phyloP scores from a whole-genome alignment of 495 filamentous ascomycete species.

The Aspergillus cavernicola region DNA sequence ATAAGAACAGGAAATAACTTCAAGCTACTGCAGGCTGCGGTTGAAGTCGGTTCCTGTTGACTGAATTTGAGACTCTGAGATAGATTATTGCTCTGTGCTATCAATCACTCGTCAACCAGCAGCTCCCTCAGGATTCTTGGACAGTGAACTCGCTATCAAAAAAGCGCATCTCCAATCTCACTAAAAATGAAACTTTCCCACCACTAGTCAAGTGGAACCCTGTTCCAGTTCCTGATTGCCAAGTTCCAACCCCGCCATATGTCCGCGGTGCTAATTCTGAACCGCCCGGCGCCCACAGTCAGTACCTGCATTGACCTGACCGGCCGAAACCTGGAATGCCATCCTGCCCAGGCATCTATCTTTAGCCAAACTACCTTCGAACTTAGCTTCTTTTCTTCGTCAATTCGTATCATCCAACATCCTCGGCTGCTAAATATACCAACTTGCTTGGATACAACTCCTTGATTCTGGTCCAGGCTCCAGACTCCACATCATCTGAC shows the following conservation, averaged over 20 bases:
- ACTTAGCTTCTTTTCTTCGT: no score
- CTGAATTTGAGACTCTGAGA: not conserved
- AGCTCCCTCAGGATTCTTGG: no score
- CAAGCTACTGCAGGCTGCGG: not conserved
- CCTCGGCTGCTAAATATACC: no score
- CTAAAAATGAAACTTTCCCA: constrained; percentile 1
- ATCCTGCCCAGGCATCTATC: not conserved
- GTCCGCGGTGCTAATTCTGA: not conserved
- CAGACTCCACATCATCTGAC: not conserved
- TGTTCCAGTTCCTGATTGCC: constrained; percentile 8
- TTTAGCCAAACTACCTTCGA: not conserved
- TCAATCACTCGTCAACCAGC: no score
- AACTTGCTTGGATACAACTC: no score
- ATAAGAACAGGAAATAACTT: not conserved
- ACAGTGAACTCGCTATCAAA: no score
- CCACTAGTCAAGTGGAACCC: constrained; percentile 3
- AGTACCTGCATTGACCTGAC: constrained; percentile 4
- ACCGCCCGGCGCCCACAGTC: not conserved
- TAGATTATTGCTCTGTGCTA: not conserved
- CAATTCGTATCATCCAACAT: no score
- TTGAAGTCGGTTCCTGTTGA: not conserved
- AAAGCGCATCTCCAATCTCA: not conserved
- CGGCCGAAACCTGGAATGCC: not conserved
- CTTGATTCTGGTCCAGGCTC: no score
- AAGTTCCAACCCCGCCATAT: constrained; percentile 8